Base-by-base conservation (phyloP, 371 early-diverging fungal species). In the Sanchytrium tribonematis region DNA sequence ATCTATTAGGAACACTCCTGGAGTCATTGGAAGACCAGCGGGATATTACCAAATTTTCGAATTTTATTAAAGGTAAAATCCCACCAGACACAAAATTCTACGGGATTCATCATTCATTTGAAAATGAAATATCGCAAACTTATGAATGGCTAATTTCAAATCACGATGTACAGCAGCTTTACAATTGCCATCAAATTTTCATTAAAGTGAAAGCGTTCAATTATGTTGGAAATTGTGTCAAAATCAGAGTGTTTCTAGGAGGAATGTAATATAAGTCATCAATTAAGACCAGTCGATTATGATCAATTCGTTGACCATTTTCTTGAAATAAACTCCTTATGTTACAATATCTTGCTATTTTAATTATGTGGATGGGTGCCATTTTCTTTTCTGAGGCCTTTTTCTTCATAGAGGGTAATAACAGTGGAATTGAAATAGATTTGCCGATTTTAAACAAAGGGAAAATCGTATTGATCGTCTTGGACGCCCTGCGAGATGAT, bases 401-500 rank as follows among this genome's bases (percentile, higher is more conserved):
- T 22, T 48, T 48, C 22, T 12, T 12, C 5, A 12, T 12, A 12
- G 48, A 48, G 5, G n/a, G n/a, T n/a, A 48, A 5, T 48, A 5
- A 48, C 48, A 48, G 12, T 48, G 48, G 48, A 48, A 48, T 12
- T 48, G 5, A 5, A 12, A 22, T 48, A 48, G 12, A 48, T 48
- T 22, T 48, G 48, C 48, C 48, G 5, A 48, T 22, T 48, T 12
- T 12, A 22, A 48, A 48, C 48, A 5, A 5, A 12, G 5, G 12
- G 12, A 67, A 29, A 67, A 76, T 88, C 17, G 86, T 87, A 12
- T 78, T 88, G 31, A 81, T 89, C 77, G 80, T 89, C 1, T 80
- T 89, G n/a, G 89, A 88, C 73, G 88, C 89, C 1, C 78, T 86
- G 31, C 69, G 87, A 73, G 82, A 83, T 74, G 89, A 88, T 74